Conservation (phyloP, 345 rosid genomes). For the Salix suchowensis region DNA sequence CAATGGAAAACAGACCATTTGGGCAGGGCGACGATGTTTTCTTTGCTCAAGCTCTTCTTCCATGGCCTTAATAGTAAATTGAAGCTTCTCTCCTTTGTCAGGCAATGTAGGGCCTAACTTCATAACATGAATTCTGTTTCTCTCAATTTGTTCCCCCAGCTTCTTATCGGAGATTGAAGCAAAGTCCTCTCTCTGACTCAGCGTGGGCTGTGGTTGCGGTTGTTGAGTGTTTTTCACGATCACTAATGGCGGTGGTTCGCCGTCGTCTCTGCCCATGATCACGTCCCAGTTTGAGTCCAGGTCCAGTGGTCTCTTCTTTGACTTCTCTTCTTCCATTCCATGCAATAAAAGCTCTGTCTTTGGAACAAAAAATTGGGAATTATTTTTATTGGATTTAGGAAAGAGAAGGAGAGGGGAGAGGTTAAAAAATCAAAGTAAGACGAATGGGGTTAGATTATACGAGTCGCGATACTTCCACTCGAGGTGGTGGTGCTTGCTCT, state of each 20-base stretch:
- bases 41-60: constrained; percentile 50
- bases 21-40: constrained; percentile 12
- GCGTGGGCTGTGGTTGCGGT: neutral
- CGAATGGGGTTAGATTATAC: too few species aligned
- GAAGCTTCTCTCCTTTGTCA: constrained; percentile 55
- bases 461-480: too few species aligned
- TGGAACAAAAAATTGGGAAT: too few species aligned
- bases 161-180: neutral
- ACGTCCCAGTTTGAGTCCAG: neutral
- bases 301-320: neutral
- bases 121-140: neutral
- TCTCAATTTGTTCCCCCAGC: neutral
- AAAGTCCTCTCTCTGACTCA: neutral
- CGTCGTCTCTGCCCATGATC: neutral
- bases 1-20: constrained; percentile 26
- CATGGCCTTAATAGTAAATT: constrained; percentile 22
- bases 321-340: too few species aligned
- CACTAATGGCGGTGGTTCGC: neutral
- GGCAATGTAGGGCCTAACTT: constrained; percentile 5
- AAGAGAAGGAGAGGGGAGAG: too few species aligned
- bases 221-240: neutral
- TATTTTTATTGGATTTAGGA: too few species aligned
- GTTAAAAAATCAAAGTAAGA: too few species aligned
- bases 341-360: too few species aligned
- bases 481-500: too few species aligned